These are phyloP conservation scores for Globisporangium heterothallicum DNA, from an alignment of 352 stramenopile genomes.

Conservation along the genomic window DNA sequence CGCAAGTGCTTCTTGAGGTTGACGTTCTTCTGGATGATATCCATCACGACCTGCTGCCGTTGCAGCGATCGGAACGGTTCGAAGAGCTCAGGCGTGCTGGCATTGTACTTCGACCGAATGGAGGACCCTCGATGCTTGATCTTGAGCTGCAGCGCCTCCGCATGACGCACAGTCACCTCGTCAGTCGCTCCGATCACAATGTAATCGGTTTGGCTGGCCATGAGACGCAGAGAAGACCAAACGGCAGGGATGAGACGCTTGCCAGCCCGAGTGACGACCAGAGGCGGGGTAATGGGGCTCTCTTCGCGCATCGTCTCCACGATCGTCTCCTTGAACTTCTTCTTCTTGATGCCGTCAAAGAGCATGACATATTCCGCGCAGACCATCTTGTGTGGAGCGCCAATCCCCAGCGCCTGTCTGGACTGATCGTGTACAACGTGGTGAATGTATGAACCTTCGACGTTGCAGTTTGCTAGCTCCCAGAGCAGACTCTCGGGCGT, in stretches of 20 bases:
- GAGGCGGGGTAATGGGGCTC: constrained; percentile 44
- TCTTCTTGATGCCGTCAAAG: constrained; percentile 52
- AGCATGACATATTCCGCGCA: constrained; percentile 65
- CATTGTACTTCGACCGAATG: constrained; percentile 49
- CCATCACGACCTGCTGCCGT: constrained; percentile 67
- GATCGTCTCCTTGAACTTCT: constrained; percentile 67
- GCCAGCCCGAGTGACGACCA: constrained; percentile 39
- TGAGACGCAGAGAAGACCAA: constrained; percentile 2
- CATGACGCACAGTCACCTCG: constrained; percentile 51
- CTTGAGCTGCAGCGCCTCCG: constrained; percentile 59
- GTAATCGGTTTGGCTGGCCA: constrained; percentile 34
- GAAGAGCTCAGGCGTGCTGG: constrained; percentile 35
- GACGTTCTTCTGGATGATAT: constrained; percentile 70
- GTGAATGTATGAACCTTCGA: constrained; percentile 66
- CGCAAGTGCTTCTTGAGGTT: constrained; percentile 55
- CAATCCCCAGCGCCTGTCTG: constrained; percentile 22
- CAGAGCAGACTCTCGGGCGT: constrained; percentile 33
- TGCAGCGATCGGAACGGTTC: constrained; percentile 72
- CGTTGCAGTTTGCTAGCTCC: constrained; percentile 58
- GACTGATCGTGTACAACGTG: constrained; percentile 44
- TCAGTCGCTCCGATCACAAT: constrained; percentile 53
- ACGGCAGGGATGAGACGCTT: constrained; percentile 12
- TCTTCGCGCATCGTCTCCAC: constrained; percentile 71
- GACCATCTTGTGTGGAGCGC: constrained; percentile 18
- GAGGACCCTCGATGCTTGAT: constrained; percentile 64